phyloP scores from a whole-genome alignment of 345 rosid genomes.

The Brassica carinata region DNA sequence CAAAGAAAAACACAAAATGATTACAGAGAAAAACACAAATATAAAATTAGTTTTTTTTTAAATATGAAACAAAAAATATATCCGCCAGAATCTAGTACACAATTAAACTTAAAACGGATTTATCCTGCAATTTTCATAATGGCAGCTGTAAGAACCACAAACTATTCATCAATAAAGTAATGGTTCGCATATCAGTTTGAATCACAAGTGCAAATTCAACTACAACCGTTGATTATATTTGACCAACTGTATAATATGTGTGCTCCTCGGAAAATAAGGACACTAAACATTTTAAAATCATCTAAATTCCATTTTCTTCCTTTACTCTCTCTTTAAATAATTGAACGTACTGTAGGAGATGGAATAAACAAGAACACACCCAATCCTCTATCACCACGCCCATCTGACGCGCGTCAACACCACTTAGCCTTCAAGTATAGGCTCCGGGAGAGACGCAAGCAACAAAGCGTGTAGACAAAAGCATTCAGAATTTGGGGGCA shows the following conservation, averaged over 20 bases:
- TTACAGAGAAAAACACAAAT: too few species aligned
- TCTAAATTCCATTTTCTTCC: not conserved
- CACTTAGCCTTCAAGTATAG: not conserved
- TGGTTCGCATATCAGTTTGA: not conserved
- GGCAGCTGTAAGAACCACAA: not conserved
- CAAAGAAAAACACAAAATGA: too few species aligned
- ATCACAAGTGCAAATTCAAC: not conserved
- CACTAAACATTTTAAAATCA: not conserved
- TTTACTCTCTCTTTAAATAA: constrained; percentile 19
- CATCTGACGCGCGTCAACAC: not conserved
- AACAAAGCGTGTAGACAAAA: not conserved
- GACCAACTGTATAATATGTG: not conserved
- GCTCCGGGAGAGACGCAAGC: constrained; percentile 4
- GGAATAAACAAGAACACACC: not conserved
- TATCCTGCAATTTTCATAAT: not conserved
- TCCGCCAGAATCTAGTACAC: too few species aligned
- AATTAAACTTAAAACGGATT: not conserved
- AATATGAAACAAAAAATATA: too few species aligned
- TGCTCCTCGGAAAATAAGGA: not conserved
- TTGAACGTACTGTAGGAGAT: constrained; percentile 16
- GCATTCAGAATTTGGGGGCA: not conserved
- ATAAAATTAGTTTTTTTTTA: too few species aligned
- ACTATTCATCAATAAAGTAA: not conserved
- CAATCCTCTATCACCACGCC: constrained; percentile 10
- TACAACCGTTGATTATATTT: constrained; percentile 11